phyloP scores from a whole-genome alignment of 768 basidiomycete genomes.

The Pleurotus djamor region DNA sequence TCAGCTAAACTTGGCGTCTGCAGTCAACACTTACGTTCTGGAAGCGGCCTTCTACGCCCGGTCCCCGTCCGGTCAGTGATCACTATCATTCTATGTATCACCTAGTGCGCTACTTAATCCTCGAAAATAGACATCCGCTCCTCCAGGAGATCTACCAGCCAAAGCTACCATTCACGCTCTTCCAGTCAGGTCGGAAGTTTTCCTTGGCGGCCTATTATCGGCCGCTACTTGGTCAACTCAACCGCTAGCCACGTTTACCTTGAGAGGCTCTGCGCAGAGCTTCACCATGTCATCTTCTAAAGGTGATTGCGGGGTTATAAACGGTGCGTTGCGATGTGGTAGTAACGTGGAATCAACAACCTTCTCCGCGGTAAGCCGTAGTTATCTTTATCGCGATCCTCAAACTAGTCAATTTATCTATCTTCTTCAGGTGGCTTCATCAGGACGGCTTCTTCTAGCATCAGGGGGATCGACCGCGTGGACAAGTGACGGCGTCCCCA shows the following conservation, averaged over 20 bases:
- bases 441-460: conserved; percentile 45
- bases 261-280: conserved; percentile 41
- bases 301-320: conserved; percentile 50
- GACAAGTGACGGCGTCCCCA: conserved; percentile 51
- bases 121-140: neutral
- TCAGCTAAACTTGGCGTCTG: too few species aligned
- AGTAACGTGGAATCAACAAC: conserved; percentile 42
- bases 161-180: conserved; percentile 44
- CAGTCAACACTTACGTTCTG: too few species aligned
- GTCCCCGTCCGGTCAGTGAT: neutral
- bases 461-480: conserved; percentile 48
- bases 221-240: conserved; percentile 61
- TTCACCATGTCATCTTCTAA: conserved; percentile 61
- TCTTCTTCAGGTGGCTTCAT: conserved; percentile 38
- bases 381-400: neutral
- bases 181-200: conserved; percentile 24
- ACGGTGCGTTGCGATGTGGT: conserved; percentile 47
- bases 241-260: conserved; percentile 52
- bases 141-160: conserved; percentile 31
- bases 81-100: neutral
- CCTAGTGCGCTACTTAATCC: neutral
- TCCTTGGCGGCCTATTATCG: conserved; percentile 50
- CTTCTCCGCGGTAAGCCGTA: conserved; percentile 48
- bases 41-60: neutral
- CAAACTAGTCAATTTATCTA: neutral